phyloP scores from a whole-genome alignment of 768 basidiomycete species.

The Megacollybia marginata region DNA sequence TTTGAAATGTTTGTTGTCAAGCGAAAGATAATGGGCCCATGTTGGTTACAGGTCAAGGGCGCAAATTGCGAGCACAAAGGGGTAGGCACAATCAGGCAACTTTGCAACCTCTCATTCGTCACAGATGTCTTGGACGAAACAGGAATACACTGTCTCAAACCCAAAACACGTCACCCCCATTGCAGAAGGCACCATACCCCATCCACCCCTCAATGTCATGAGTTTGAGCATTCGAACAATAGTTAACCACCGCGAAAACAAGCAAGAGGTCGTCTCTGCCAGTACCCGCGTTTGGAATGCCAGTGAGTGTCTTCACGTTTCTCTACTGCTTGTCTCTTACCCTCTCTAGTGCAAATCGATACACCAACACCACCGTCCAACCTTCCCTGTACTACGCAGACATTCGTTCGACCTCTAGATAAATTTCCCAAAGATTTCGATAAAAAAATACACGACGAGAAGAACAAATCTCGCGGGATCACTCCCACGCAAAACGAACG shows the following conservation, averaged over 20 bases:
- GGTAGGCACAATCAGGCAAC: constrained; percentile 34
- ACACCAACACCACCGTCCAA: constrained; percentile 88
- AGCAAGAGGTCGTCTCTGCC: constrained; percentile 85
- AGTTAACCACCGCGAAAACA: constrained; percentile 90
- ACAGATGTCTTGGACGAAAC: constrained; percentile 95
- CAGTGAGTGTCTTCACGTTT: constrained; percentile 23
- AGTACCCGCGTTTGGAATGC: constrained; percentile 79
- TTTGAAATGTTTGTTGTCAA: constrained; percentile 93
- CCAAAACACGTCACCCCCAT: constrained; percentile 89
- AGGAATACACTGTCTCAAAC: constrained; percentile 76
- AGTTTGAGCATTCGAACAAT: constrained; percentile 84
- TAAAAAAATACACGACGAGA: constrained; percentile 49
- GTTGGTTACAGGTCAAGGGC: constrained; percentile 86
- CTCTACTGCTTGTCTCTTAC: neutral
- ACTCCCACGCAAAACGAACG: constrained; percentile 75
- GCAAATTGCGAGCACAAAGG: constrained; percentile 72
- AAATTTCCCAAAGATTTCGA: constrained; percentile 84
- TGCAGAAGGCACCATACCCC: constrained; percentile 60
- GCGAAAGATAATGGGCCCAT: constrained; percentile 98
- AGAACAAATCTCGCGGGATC: constrained; percentile 50
- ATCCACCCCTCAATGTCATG: constrained; percentile 87
- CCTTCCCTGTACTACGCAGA: constrained; percentile 75
- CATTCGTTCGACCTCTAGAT: constrained; percentile 85
- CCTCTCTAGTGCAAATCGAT: constrained; percentile 70
- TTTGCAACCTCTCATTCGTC: neutral